These are phyloP conservation scores for Aspergillus heteromorphus DNA, from an alignment of 495 filamentous ascomycete genomes.

Conservation along the genomic window DNA sequence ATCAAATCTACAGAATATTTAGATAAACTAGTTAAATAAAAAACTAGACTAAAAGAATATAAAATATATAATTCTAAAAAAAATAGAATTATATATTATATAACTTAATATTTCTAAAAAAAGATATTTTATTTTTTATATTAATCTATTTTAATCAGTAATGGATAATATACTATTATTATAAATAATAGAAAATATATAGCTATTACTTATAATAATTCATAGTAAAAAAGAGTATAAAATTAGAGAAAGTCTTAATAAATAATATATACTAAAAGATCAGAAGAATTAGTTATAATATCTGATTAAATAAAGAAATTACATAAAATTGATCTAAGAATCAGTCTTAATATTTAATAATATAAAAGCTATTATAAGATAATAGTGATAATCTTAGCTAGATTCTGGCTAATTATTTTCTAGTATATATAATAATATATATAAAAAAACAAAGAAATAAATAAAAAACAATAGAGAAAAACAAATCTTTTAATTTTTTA, in stretches of 20 bases:
- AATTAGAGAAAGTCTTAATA: not conserved
- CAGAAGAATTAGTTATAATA: not conserved
- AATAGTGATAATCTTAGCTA: constrained; percentile 1
- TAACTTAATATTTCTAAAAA: not conserved
- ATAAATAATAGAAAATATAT: not conserved
- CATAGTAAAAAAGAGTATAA: not conserved
- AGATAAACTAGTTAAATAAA: not conserved
- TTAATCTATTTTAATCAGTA: not conserved
- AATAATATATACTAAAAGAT: not conserved
- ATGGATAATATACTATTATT: not conserved
- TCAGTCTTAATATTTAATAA: not conserved
- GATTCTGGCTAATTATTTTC: too few species aligned
- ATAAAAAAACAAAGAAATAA: not conserved
- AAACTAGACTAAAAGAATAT: not conserved
- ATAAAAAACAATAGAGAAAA: not conserved
- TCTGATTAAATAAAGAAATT: not conserved
- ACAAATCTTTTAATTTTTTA: not conserved
- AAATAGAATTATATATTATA: not conserved
- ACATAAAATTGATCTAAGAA: not conserved
- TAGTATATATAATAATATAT: not conserved
- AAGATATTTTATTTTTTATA: not conserved
- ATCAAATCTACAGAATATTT: not conserved
- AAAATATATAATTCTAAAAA: not conserved
- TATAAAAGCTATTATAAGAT: not conserved
- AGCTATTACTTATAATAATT: not conserved